Base-by-base conservation (phyloP, 169 alveolate genomes). In the Cryptosporidium muris region DNA sequence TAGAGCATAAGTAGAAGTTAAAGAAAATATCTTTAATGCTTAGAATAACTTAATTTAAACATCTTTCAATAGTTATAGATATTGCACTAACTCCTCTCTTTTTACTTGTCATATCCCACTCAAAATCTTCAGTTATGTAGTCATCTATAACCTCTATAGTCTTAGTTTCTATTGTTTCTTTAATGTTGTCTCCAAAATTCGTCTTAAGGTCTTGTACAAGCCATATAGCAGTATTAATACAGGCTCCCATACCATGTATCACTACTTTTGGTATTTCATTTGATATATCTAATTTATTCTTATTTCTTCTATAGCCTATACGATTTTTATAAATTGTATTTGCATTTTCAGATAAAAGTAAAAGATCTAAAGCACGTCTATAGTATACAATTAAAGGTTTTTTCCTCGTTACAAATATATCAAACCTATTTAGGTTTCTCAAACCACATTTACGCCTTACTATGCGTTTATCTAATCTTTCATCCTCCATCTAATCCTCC, bases 171-270 rank as follows among this genome's bases (percentile, higher is more conserved):
- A 49, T 54, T 58, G 54, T 68, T 54, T 58, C 51, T 25, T 62
- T 16, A 51, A 74, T 38, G 42, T 54, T 74, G 9, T 74, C 85
- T 58, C 85, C 85, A 37, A 74, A 37, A 40, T 38, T 60, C 5
- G 66, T 58, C 47, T 74, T 74, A 40, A 74, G 53, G 12, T 74
- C 85, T 52, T 74, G 85, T 37, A 62, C 85, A 43, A 74, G 67
- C 85, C 85, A 74, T 16, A 74, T 58, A 11, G 85, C 85, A 1
- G 85, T 74, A 58, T 58, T 56, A 43, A 74, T 74, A n/a, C 85
- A 74, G 6, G 85, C 85, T 34, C 85, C 85, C 85, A 74, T 74
- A 3, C 85, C 85, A 11, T 74, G 68, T 12, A 74, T 58, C 0
- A 60, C 63, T 0, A 74, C 85, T 7, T 48, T 38, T 4, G 5